Evolutionary conservation across 441 rosid genomes (phyloP), one percentile per base, ranked within the genome.

Genomic region (Pelargonium australe): DNA sequence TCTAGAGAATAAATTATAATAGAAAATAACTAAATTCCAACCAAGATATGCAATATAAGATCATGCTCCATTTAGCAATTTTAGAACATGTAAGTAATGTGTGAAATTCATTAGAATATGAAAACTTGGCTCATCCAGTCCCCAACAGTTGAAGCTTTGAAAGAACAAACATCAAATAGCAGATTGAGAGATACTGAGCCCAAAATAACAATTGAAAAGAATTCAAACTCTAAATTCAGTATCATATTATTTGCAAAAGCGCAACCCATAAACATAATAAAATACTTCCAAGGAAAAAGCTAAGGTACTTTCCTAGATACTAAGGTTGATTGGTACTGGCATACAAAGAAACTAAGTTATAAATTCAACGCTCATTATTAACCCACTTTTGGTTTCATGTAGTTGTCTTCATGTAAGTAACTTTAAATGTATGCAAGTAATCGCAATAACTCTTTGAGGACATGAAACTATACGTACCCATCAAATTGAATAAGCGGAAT

Each of bases 401-500:
- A 49, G 14, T 49, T 49, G 7, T 5, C 58, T 17, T n/a, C 34
- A 9, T 60, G 0, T 1, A 11, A 14, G 23, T 49, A 68, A 5
- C 20, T 53, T 53, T 8, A 20, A 31, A 57, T 19, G 57, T 4
- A 25, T 9, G 11, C 28, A 2, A 68, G 17, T 14, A 14, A 40
- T 7, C 34, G 16, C 43, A 44, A 34, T 16, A 76, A 79, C 61
- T 71, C 66, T 45, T 61, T 13, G 65, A 17, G 3, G 66, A 49
- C 34, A 31, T 37, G 9, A 57, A 53, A 77, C 47, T 65, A 63
- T 65, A 17, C 89, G 63, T 88, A 94, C 99, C 90, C 99, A 94
- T 94, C 69, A 94, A 64, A 80, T 94, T 94, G 85, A 91, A 89
- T 78, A 94, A 77, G 62, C 95, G 89, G 77, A 94, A 94, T 14